Percentiles rank a stretch among this genome's conserved stretches.
phyloP scores from a whole-genome alignment of 164 flowering plant genomes.

The Aristolochia fimbriata region DNA sequence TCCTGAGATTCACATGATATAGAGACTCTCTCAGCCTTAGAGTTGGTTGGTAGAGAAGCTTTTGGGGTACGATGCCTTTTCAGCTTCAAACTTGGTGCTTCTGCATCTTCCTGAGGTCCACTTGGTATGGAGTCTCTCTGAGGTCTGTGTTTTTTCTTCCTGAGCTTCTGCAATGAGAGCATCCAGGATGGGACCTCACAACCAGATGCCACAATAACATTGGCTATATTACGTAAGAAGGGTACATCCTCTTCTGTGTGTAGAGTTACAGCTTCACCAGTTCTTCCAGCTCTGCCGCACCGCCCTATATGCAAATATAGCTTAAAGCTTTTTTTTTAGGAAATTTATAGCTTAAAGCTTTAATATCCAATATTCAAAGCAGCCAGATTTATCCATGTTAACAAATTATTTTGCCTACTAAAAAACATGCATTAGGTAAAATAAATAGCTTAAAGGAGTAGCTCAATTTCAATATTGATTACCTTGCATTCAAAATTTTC shows the following conservation, averaged over 20 bases:
- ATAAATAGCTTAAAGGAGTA: no score
- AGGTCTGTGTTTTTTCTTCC: slow-evolving; percentile 80
- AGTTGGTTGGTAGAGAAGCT: no score
- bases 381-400: no score
- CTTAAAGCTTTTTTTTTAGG: no score
- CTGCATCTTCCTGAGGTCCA: slow-evolving; percentile 9
- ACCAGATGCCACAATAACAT: slow-evolving; percentile 78
- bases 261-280: slow-evolving; percentile 78
- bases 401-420: no score
- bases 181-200: slow-evolving; percentile 89
- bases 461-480: no score
- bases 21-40: no score
- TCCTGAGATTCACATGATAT: no score
- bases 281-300: slow-evolving; percentile 88
- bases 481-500: no score
- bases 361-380: no score
- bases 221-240: slow-evolving; percentile 72
- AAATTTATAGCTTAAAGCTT: no score
- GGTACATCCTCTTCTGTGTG: slow-evolving; percentile 80
- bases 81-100: background rate
- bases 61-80: background rate
- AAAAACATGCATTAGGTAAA: no score
- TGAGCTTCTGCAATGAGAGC: slow-evolving; percentile 45
- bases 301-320: slow-evolving; percentile 41
- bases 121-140: slow-evolving; percentile 52